Base-by-base conservation (phyloP, 805 yeast genomes). In the Nakazawaea laoshanensis region DNA sequence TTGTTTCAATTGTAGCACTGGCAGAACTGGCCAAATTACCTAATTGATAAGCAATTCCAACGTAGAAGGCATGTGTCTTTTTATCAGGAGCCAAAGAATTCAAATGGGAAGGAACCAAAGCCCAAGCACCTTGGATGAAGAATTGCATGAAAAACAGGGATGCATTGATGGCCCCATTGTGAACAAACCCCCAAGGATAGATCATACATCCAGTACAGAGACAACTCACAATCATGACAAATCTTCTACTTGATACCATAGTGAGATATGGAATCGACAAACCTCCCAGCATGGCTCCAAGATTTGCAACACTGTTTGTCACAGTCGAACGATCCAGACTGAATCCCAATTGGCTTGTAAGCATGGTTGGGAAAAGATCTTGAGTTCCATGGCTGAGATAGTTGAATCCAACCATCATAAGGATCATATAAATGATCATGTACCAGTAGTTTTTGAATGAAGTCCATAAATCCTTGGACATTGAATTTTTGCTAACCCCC, bases 111-210 rank as follows among this genome's bases (percentile, higher is more conserved):
- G 83, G 83, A 35, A 70, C 61, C 24, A 75, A 75, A 44, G 82
- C 83, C 77, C 80, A 77, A 18, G 77, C 74, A 46, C 83, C 83
- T 55, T 74, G 81, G 35, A 77, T 80, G 40, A 67, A 70, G 46
- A 70, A 70, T 46, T 74, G 82, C 40, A 75, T 50, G 55, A 70
- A 73, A 49, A 75, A 74, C 1, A 57, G 79, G 40, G 77, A 77
- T 1, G 77, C 78, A 42, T 67, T 67, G 37, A 70, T 64, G 11
- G 73, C 64, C 10, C 55, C 35, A 21, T 52, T 52, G 30, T 56
- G 37, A 46, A 70, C 47, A 53, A 63, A 71, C 1, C 74, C 77
- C 73, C 77, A 70, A 41, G 83, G 83, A 45, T 77, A 77, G 35
- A 75, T 63, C 44, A 75, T 51, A 3, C 74, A 74, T 41, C 77